Base-by-base conservation (phyloP, 768 basidiomycete species). In the Strobilomyces dryophilus region DNA sequence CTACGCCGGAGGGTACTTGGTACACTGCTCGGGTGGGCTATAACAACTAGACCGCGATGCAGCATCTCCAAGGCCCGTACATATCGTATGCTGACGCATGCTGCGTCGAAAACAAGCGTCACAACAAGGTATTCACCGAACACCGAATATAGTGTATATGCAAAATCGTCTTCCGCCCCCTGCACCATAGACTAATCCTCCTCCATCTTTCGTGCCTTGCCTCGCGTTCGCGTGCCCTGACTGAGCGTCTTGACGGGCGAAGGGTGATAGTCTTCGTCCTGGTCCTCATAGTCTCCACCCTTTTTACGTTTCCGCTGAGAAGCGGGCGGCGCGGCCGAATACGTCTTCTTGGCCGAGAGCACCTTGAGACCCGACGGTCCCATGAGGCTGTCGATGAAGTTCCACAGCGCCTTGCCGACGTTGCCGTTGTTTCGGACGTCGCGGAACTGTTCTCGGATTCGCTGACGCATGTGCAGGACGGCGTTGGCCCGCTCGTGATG, bases 11-110 rank as follows among this genome's bases (percentile, higher is more conserved):
- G 11, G 87, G 86, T 0, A 67, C 81, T 34, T 89, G 82, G 79
- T 95, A 92, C 68, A 89, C 86, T 1, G 79, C 87, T 1, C 74
- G 88, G 57, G 79, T 77, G 29, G 81, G 81, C 61, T 83, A 84
- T 62, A 80, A 71, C 63, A 76, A 74, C 32, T 83, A 70, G 59
- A 29, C 29, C 5, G 29, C 29, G 9, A 9, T 6, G 29, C 29
- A 7, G 29, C 6, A 6, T 9, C 7, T 6, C 29, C 29, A 29
- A 29, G 9, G 29, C 7, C 7, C 29, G 29, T 29, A 29, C 29
- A 29, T 6, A 29, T 9, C 29, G 29, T 29, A 6, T 6, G 39
- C 21, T 46, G 45, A 43, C 39, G 31, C 29, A 55, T 48, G 20
- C 12, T 32, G 40, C 1, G 26, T 27, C 24, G 18, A 43, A 20